Evolutionary conservation across 2,329 filamentous ascomycete species (phyloP), one percentile per base, ranked within the genome.

Genomic region (Pseudogymnoascus sp.): DNA sequence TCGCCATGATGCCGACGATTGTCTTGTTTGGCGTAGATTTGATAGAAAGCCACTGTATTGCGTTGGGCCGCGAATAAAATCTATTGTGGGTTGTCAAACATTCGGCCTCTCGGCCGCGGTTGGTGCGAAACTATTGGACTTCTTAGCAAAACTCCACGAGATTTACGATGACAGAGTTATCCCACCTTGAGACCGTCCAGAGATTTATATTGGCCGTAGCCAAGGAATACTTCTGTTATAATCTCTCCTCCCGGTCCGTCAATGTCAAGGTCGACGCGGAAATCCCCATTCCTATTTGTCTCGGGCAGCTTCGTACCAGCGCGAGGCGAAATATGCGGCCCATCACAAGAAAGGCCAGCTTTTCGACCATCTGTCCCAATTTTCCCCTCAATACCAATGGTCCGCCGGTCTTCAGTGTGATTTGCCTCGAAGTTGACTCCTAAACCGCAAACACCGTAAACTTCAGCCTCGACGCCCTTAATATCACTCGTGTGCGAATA

Each of bases 261-360:
- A 11, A 63, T 61, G n/a, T 58, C 59, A 61, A 63, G 58, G 13
- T 63, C 36, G 17, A 58, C 44, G 31, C 61, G 60, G 11, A 61
- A 39, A 7, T 63, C 13, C 6, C 41, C 41, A 4, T 47, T 1
- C 10, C 24, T 24, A 3, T n/a, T 29, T 24, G 9, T 47, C 13
- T 11, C 13, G 24, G 13, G 1, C 1, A 47, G 3, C 24, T 47
- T 47, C 24, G 41, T 7, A 47, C 13, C 24, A 1, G 41, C 6
- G 13, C 41, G 5, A 29, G 8, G 11, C 41, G 41, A 29, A 47
- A 29, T 10, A 47, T 3, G 24, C 3, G 41, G 41, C n/a, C 41
- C 41, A 26, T 26, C 2, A 26, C 24, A 21, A 13, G 11, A 1
- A 44, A 13, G 40, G 40, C 11, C 40, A 24, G 11, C 59, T 35